These are phyloP conservation scores for Drechslerella stenobrocha DNA, from an alignment of 2,329 filamentous ascomycete genomes.

Conservation along the genomic window DNA sequence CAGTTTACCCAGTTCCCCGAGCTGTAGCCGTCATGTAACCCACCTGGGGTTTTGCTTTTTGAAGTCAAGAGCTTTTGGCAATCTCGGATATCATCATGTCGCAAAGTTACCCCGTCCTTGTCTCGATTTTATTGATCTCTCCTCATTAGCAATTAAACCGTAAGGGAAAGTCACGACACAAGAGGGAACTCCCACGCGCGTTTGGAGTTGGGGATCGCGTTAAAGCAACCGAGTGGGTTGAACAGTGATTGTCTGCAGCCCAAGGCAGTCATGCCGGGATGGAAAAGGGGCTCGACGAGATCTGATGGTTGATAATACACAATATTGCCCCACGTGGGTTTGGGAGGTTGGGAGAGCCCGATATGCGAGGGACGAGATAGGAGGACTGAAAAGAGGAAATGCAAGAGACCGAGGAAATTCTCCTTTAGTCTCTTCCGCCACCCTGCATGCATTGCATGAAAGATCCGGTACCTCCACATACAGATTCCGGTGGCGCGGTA, in stretches of 20 bases:
- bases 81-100: conserved; percentile 45
- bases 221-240: background rate
- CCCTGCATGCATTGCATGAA: conserved; percentile 24
- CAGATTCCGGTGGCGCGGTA: conserved; percentile 25
- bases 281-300: conserved; percentile 1
- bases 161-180: background rate
- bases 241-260: background rate
- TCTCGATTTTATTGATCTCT: conserved; percentile 41
- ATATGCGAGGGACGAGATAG: conserved; percentile 28
- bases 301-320: background rate
- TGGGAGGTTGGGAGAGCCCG: conserved; percentile 24
- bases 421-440: conserved; percentile 20
- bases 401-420: conserved; percentile 15
- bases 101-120: conserved; percentile 22
- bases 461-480: conserved; percentile 30
- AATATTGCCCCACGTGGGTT: conserved; percentile 41
- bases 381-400: conserved; percentile 5
- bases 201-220: background rate
- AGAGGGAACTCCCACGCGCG: conserved; percentile 1
- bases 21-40: conserved; percentile 21
- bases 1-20: conserved; percentile 41
- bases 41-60: conserved; percentile 16
- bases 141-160: background rate
- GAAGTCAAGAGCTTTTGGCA: conserved; percentile 13
- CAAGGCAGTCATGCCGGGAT: background rate